These are phyloP conservation scores for Pseudovirgaria hyperparasitica DNA, from an alignment of 2,329 filamentous ascomycete genomes.

Conservation along the genomic window DNA sequence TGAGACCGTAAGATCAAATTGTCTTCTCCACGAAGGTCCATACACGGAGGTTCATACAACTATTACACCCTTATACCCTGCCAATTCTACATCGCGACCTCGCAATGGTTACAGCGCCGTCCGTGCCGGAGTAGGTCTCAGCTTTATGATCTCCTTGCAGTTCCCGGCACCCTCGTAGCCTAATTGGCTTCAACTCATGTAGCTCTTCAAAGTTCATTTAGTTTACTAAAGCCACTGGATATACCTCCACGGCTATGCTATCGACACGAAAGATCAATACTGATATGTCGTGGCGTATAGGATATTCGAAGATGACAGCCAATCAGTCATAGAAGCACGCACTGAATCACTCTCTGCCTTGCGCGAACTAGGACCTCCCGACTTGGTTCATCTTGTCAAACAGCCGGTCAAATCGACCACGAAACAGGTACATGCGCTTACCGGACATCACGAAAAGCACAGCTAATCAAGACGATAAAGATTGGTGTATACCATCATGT, in stretches of 20 bases:
- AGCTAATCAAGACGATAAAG: constrained; percentile 30
- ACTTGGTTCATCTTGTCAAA: constrained; percentile 90
- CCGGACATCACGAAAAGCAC: neutral
- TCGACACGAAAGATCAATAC: constrained; percentile 1
- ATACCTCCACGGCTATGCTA: constrained; percentile 1
- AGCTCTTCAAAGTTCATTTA: constrained; percentile 1
- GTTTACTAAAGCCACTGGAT: neutral
- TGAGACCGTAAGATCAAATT: no score
- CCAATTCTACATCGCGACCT: no score
- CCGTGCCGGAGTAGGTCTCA: constrained; percentile 29
- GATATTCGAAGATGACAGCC: constrained; percentile 84
- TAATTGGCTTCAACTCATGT: constrained; percentile 1
- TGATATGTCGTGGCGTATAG: constrained; percentile 32
- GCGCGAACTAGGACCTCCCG: constrained; percentile 87
- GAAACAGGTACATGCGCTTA: constrained; percentile 37
- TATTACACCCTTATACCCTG: no score
- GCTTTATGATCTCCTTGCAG: constrained; percentile 7
- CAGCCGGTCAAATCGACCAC: constrained; percentile 46
- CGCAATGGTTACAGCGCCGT: constrained; percentile 29
- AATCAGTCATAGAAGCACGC: constrained; percentile 83
- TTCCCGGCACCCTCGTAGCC: neutral
- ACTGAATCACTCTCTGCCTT: constrained; percentile 77
- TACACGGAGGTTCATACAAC: no score
- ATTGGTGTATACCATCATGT: constrained; percentile 96
- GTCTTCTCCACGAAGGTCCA: no score